Percentiles rank a stretch among this genome's conserved stretches.
phyloP scores from a whole-genome alignment of 257 asterid species.

The Solanum boliviense region DNA sequence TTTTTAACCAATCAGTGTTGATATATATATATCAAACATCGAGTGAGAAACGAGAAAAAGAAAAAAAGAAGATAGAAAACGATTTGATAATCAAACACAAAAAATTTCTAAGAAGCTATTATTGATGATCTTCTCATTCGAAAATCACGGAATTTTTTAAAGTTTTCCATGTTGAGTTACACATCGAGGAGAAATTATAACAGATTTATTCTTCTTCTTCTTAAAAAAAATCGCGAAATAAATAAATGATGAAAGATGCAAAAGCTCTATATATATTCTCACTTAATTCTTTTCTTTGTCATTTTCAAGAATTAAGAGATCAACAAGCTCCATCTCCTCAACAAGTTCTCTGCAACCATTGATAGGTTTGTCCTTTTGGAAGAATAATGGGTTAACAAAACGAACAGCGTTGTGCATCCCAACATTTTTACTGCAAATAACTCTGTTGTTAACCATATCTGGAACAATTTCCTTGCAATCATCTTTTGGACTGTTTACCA shows the following conservation, averaged over 20 bases:
- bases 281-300: background rate
- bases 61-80: background rate
- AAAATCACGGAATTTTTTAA: background rate
- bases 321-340: constrained; percentile 6
- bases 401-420: constrained; percentile 15
- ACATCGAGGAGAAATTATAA: background rate
- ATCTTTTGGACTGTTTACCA: constrained; percentile 10
- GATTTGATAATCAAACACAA: background rate
- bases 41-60: background rate
- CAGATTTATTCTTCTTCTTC: background rate
- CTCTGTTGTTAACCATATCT: background rate
- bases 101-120: background rate
- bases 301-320: background rate
- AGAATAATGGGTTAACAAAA: constrained; percentile 28
- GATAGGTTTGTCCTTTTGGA: constrained; percentile 1
- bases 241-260: background rate
- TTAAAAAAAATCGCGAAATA: background rate
- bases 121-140: background rate
- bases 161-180: background rate
- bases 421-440: constrained; percentile 16
- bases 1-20: rapidly evolving
- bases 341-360: constrained; percentile 6
- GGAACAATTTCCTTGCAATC: constrained; percentile 13
- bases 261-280: background rate
- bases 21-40: background rate